These are phyloP conservation scores for Annona cherimola DNA, from an alignment of 164 flowering plant species.

Conservation along the genomic window DNA sequence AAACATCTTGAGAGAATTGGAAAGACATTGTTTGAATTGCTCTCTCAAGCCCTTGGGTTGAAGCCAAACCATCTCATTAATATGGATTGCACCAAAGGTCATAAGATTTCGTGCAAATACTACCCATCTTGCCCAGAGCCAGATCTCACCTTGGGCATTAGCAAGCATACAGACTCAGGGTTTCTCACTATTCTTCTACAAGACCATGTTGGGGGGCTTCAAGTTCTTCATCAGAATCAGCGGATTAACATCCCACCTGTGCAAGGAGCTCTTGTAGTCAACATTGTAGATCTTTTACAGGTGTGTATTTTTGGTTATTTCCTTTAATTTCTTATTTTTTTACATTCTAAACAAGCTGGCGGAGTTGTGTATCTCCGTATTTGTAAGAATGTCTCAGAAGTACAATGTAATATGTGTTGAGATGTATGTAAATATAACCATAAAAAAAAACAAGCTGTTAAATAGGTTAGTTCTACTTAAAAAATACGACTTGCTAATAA, in stretches of 20 bases:
- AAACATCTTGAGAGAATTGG: constrained; percentile 22
- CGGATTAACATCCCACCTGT: constrained; percentile 25
- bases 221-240: constrained; percentile 18
- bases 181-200: constrained; percentile 28
- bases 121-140: constrained; percentile 30
- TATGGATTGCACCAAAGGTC: constrained; percentile 21
- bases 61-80: constrained; percentile 14
- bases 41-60: constrained; percentile 36
- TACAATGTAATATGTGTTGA: too few species aligned
- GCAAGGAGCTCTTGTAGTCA: constrained; percentile 22
- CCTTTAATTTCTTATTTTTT: too few species aligned
- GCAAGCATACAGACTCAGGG: constrained; percentile 24
- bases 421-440: too few species aligned
- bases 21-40: constrained; percentile 16
- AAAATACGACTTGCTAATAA: too few species aligned
- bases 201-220: constrained; percentile 25
- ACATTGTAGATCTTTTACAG: constrained; percentile 26
- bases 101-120: constrained; percentile 10
- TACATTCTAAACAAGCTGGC: too few species aligned
- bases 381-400: too few species aligned
- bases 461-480: too few species aligned
- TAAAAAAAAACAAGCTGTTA: too few species aligned
- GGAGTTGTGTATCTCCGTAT: too few species aligned
- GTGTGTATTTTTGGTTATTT: not conserved
- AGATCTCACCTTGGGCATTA: constrained; percentile 14